These are phyloP conservation scores for Salicornia ramosissima DNA, from an alignment of 148 eudicot species.

Conservation along the genomic window DNA sequence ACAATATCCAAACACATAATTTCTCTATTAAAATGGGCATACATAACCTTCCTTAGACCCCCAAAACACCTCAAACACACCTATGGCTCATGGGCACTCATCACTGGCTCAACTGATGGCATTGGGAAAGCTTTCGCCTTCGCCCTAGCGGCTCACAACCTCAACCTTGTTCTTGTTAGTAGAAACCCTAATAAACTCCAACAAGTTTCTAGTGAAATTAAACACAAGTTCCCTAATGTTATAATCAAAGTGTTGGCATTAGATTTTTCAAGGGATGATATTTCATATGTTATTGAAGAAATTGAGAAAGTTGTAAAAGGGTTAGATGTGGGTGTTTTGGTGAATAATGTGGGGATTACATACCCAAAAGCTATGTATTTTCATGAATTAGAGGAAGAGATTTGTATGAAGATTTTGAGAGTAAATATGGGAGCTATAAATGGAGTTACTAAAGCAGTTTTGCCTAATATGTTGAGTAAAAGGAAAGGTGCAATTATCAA, in stretches of 20 bases:
- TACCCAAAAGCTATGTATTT: conserved; percentile 58
- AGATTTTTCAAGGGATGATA: conserved; percentile 38
- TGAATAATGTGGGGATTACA: conserved; percentile 67
- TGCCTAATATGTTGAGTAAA: conserved; percentile 52
- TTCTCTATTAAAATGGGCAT: conserved; percentile 40
- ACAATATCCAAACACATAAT: conserved; percentile 25
- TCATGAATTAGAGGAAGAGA: conserved; percentile 52
- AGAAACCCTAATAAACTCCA: conserved; percentile 34
- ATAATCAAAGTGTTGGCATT: conserved; percentile 32
- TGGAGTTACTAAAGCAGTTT: conserved; percentile 45
- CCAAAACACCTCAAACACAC: conserved; percentile 39
- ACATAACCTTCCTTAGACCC: conserved; percentile 37
- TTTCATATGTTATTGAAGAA: not conserved
- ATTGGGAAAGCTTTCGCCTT: conserved; percentile 73
- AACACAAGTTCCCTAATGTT: conserved; percentile 18
- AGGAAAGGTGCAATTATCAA: conserved; percentile 61
- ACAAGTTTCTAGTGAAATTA: conserved; percentile 33
- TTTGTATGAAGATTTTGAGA: conserved; percentile 46
- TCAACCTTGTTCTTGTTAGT: conserved; percentile 50
- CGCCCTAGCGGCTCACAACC: conserved; percentile 46
- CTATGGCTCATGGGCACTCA: conserved; percentile 71
- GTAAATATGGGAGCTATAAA: conserved; percentile 61
- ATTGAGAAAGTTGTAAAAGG: conserved; percentile 40
- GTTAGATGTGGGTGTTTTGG: conserved; percentile 62
- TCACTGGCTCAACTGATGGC: conserved; percentile 82